phyloP scores from a whole-genome alignment of 164 flowering plant species.

The Vitis amurensis region DNA sequence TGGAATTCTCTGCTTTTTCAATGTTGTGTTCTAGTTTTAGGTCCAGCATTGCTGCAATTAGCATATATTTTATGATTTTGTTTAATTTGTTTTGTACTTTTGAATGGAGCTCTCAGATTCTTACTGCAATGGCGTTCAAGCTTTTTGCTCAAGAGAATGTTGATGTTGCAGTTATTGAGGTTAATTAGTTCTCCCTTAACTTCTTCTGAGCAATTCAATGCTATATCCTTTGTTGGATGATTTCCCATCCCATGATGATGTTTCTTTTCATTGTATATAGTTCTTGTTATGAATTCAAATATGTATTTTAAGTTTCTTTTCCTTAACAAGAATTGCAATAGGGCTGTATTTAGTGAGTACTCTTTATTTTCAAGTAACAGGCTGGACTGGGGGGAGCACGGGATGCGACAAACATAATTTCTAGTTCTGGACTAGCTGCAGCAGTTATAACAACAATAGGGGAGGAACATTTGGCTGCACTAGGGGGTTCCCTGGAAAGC shows the following conservation, averaged over 20 bases:
- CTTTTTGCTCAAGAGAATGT: conserved; percentile 76
- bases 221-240: not conserved
- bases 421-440: conserved; percentile 57
- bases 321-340: not conserved
- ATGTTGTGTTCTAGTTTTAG: not conserved
- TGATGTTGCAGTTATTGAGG: conserved; percentile 94
- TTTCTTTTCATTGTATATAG: no score
- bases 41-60: no score
- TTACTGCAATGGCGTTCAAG: conserved; percentile 83
- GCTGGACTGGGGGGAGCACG: conserved; percentile 97
- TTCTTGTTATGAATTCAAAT: not conserved
- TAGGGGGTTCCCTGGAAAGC: conserved; percentile 93
- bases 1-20: not conserved
- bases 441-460: conserved; percentile 87
- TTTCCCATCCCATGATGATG: not conserved
- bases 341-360: not conserved
- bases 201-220: not conserved
- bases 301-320: not conserved
- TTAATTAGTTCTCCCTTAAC: conserved; percentile 14
- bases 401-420: conserved; percentile 90
- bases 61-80: not conserved
- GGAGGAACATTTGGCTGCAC: conserved; percentile 88
- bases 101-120: conserved; percentile 53
- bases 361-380: conserved; percentile 31
- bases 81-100: not conserved